Evolutionary conservation across 1,284 basidiomycete species (phyloP), one percentile per base, ranked within the genome.

Genomic region (Puccinia hordei): DNA sequence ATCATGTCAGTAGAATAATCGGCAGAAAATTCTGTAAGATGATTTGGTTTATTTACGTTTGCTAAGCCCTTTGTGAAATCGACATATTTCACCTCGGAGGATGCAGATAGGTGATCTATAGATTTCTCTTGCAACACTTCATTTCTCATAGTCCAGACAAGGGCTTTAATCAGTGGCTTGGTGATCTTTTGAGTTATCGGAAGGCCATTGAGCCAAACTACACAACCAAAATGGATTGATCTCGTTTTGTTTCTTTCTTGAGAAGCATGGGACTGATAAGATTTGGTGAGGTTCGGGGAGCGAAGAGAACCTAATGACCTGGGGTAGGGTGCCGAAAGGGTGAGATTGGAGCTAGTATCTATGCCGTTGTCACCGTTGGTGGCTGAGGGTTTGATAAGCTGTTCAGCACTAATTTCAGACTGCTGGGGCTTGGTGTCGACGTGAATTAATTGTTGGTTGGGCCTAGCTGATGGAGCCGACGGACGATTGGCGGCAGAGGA

Each of bases 171-270:
- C 10, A 63, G 30, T 41, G 61, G 61, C 35, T 63, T 63, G 61
- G 61, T 63, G 61, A 63, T 41, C 5, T 63, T 38, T 19, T 63
- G 61, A 63, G 13, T 41, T 13, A 35, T 63, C 30, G 61, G 61
- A 33, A 63, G 61, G 12, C 61, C 61, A 63, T 63, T 41, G 33
- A 63, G 35, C 61, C 61, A 63, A 17, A 63, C 61, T 63, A 63
- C 35, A 22, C 61, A 63, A 22, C 61, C 61, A 63, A 30, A 15
- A 63, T 63, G 61, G 35, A 19, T 27, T 24, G 61, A 35, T 63
- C 35, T 63, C 27, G 3, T 19, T 15, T 24, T 24, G 53, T 24
- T n/a, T 55, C 24, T 55, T 27, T 27, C n/a, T 55, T 55, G 53
- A 27, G n/a, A 51, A 51, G 22, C 49, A 8, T 15, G 49, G 49